Conservation (phyloP, 1,284 basidiomycete genomes). For the Chalciporus sp. region DNA sequence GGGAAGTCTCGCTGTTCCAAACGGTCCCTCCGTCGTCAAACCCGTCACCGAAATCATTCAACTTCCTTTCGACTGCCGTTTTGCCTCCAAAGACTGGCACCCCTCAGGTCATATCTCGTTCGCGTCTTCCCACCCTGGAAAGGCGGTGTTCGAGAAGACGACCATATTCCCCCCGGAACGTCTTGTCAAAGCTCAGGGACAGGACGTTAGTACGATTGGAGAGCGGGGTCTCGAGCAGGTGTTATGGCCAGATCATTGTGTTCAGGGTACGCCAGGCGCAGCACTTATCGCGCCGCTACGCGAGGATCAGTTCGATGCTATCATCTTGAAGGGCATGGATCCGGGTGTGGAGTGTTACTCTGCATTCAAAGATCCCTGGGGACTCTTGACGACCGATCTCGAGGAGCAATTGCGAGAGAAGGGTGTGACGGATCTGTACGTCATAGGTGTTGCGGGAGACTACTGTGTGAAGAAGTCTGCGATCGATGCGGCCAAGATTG, state of each 20-base stretch:
- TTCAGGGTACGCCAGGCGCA: slow-evolving; percentile 45
- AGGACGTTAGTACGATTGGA: slow-evolving; percentile 17
- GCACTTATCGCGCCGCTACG: slow-evolving; percentile 46
- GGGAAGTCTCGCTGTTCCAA: slow-evolving; percentile 50
- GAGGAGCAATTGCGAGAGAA: slow-evolving; percentile 37
- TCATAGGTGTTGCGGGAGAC: slow-evolving; percentile 54
- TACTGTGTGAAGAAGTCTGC: slow-evolving; percentile 56
- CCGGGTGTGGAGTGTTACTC: slow-evolving; percentile 52
- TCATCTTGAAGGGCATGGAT: slow-evolving; percentile 50
- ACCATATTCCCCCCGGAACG: slow-evolving; percentile 45
- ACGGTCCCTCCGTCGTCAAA: slow-evolving; percentile 43
- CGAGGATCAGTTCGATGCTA: slow-evolving; percentile 37
- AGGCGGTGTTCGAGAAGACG: slow-evolving; percentile 35
- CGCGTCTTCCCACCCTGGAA: slow-evolving; percentile 43
- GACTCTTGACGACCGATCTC: slow-evolving; percentile 40
- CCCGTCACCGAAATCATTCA: slow-evolving; percentile 43
- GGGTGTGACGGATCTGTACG: slow-evolving; percentile 47
- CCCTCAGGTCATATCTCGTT: slow-evolving; percentile 53
- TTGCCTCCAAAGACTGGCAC: slow-evolving; percentile 54
- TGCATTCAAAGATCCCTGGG: slow-evolving; percentile 54
- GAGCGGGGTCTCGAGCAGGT: slow-evolving; percentile 42
- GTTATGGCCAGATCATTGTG: slow-evolving; percentile 56
- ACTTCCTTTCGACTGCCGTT: slow-evolving; percentile 43
- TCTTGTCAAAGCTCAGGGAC: slow-evolving; percentile 25
- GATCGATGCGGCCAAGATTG: slow-evolving; percentile 41